These are phyloP conservation scores for Chamaenerion angustifolium DNA, from an alignment of 345 rosid genomes.

Conservation along the genomic window DNA sequence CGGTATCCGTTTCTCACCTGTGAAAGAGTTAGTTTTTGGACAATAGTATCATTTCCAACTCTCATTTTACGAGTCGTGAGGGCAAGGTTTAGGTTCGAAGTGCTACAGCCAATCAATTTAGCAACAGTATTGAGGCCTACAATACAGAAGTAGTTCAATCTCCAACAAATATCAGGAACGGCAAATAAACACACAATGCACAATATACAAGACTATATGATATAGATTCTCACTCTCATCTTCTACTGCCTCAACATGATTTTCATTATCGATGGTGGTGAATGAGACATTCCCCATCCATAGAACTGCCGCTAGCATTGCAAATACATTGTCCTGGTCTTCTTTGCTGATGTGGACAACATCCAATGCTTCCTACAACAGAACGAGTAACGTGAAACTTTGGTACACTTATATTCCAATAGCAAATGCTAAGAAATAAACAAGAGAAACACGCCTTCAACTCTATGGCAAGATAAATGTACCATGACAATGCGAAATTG, in stretches of 20 bases:
- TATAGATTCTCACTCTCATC: constrained; percentile 62
- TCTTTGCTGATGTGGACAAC: constrained; percentile 90
- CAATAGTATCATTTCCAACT: constrained; percentile 83
- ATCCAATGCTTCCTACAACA: constrained; percentile 83
- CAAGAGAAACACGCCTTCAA: too few relatives aligned
- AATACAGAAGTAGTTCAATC: constrained; percentile 2
- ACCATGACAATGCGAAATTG: constrained; percentile 60
- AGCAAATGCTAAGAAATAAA: neutral
- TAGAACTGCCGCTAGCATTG: constrained; percentile 95
- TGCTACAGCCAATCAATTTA: constrained; percentile 64
- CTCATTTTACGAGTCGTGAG: constrained; percentile 86
- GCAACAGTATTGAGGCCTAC: constrained; percentile 70
- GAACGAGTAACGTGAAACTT: constrained; percentile 5
- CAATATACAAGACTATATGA: too few relatives aligned
- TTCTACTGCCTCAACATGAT: constrained; percentile 68
- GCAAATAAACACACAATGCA: neutral
- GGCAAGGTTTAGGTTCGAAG: constrained; percentile 53
- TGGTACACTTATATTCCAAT: neutral
- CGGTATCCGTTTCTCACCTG: constrained; percentile 36
- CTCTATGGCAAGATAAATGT: constrained; percentile 6
- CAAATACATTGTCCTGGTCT: constrained; percentile 88
- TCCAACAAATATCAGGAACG: neutral
- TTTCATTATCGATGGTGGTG: constrained; percentile 71
- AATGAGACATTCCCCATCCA: constrained; percentile 93
- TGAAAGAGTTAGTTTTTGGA: constrained; percentile 69